Evolutionary conservation across 257 asterid species (phyloP).

Genomic region (Nicotiana otophora): DNA sequence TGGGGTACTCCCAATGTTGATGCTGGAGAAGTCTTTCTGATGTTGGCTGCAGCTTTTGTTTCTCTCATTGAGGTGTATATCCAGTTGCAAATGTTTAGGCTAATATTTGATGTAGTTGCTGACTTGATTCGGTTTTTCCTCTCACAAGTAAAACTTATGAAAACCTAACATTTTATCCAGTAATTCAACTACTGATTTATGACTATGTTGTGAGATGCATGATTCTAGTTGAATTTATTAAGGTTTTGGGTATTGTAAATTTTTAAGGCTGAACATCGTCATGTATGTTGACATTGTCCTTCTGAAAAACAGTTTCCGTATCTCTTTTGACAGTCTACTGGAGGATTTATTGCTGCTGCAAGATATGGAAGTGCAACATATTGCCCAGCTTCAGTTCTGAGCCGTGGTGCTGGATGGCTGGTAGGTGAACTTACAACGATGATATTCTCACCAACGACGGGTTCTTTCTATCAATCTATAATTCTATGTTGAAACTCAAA

Average conservation of each 20-base stretch:
- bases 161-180: background rate
- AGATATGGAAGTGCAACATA: conserved; percentile 80
- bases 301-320: background rate
- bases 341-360: conserved; percentile 82
- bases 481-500: background rate
- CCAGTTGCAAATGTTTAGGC: background rate
- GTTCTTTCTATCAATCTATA: background rate
- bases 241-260: background rate
- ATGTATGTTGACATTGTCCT: background rate
- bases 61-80: conserved; percentile 17
- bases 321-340: conserved; percentile 57
- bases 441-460: background rate
- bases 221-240: background rate
- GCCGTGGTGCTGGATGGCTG: conserved; percentile 98
- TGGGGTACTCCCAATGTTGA: conserved; percentile 37
- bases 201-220: background rate
- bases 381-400: conserved; percentile 62
- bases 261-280: background rate
- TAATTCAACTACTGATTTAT: background rate
- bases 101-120: background rate
- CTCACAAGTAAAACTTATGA: background rate
- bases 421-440: conserved; percentile 21
- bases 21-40: conserved; percentile 28
- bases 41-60: conserved; percentile 42
- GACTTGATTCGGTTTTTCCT: background rate